Base-by-base conservation (phyloP, 768 basidiomycete genomes). In the Tulasnella sp. region DNA sequence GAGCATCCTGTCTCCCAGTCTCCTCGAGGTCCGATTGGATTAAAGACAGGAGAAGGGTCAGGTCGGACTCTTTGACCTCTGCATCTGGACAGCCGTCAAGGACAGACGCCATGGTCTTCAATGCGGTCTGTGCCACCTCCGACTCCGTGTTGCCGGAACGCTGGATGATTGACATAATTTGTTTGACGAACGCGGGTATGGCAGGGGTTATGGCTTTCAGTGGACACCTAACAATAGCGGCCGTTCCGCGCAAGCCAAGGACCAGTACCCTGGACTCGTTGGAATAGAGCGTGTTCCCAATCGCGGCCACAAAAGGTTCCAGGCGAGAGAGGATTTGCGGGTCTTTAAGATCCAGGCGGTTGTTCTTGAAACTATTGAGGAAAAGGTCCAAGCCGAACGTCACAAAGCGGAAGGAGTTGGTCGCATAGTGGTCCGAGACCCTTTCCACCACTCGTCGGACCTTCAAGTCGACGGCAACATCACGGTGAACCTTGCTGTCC, bases 221-320 rank as follows among this genome's bases (percentile, higher is more conserved):
- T 1, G 97, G 96, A 82, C 94, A 97, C 81, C 91, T 93, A 23
- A 91, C 87, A 76, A 99, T 91, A 6, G 90, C 90, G 0, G 95
- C 91, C 0, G 91, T 90, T 3, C 93, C 91, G 81, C 92, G 93
- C 79, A 99, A 86, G 18, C 91, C 93, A 0, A 92, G 88, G 11
- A 88, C 84, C 20, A 97, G 85, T 7, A 99, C 93, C 9, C 90
- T 86, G 10, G 91, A 88, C 72, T 90, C 91, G 42, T 88, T 90
- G 2, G 96, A 93, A 83, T 98, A 98, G 0, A 99, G 88, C 0
- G 94, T 92, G 82, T 98, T 96, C 42, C 97, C 97, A 77, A 99
- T 91, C 18, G 91, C 89, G 42, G 89, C 86, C 20, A 97, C 91
- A 86, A 98, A 92, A 0, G 95, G 89, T 79, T 96, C 95, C 32